Percentiles rank a stretch among this genome's conserved stretches.
Conservation (phyloP, 208 protist genomes). For the Crithidia sp. region DNA sequence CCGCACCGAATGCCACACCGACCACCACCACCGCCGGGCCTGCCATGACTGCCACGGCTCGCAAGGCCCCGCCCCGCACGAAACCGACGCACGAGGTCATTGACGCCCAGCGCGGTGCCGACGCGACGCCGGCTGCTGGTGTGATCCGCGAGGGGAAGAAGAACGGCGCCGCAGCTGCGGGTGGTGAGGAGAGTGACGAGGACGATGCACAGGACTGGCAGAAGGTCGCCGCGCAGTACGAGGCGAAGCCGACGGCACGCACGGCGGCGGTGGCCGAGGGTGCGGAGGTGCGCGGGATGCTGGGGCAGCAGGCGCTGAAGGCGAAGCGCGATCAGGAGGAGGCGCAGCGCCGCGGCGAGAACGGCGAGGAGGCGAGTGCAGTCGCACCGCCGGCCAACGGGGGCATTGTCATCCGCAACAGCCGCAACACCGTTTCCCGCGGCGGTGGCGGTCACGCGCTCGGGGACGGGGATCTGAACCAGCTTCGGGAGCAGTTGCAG, state of each 20-base stretch:
- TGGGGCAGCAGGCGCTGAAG: constrained; percentile 86
- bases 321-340: constrained; percentile 85
- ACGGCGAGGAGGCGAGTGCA: constrained; percentile 19
- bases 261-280: constrained; percentile 48
- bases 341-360: constrained; percentile 28
- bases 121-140: constrained; percentile 41
- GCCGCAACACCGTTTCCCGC: constrained; percentile 37
- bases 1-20: not conserved
- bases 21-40: not conserved
- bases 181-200: constrained; percentile 26
- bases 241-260: constrained; percentile 40
- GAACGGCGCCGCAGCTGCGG: constrained; percentile 6
- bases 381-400: constrained; percentile 30
- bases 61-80: constrained; percentile 76
- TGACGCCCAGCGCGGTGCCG: constrained; percentile 38
- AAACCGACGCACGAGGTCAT: constrained; percentile 84
- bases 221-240: constrained; percentile 78
- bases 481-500: constrained; percentile 88
- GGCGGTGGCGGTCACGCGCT: constrained; percentile 42
- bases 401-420: constrained; percentile 80
- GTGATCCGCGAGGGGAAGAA: constrained; percentile 74
- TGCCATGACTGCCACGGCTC: constrained; percentile 27
- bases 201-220: constrained; percentile 77
- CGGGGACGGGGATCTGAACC: constrained; percentile 75
- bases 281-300: constrained; percentile 69